Conservation (phyloP, 1,284 basidiomycete genomes). For the Ganoderma lingzhi region DNA sequence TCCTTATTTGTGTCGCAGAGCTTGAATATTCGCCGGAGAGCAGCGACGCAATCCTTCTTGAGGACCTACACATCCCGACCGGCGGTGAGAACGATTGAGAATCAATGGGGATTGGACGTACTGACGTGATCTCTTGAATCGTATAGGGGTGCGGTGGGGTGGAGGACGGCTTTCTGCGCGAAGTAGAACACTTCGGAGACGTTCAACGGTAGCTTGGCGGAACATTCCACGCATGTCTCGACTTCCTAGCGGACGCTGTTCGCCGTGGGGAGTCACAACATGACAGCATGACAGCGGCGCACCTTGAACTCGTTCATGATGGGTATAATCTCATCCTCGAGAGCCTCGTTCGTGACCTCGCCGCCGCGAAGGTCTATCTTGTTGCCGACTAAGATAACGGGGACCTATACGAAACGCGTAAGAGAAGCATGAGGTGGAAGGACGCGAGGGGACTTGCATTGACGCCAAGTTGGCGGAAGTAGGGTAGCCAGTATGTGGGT, state of each 20-base stretch:
- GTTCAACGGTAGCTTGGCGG: slow-evolving; percentile 89
- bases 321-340: slow-evolving; percentile 94
- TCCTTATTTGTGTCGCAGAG: slow-evolving; percentile 97
- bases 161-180: slow-evolving; percentile 97
- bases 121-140: slow-evolving; percentile 94
- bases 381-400: slow-evolving; percentile 97
- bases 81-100: slow-evolving; percentile 14
- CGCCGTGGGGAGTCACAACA: slow-evolving; percentile 11
- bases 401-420: slow-evolving; percentile 64
- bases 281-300: slow-evolving; percentile 27
- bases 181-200: slow-evolving; percentile 99
- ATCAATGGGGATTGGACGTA: slow-evolving; percentile 18
- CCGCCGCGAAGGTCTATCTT: slow-evolving; percentile 97
- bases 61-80: slow-evolving; percentile 64
- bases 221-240: slow-evolving; percentile 98
- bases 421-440: slow-evolving; percentile 14
- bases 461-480: slow-evolving; percentile 94
- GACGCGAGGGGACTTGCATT: slow-evolving; percentile 63
- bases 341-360: slow-evolving; percentile 91
- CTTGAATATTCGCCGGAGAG: slow-evolving; percentile 94
- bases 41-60: slow-evolving; percentile 92
- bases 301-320: slow-evolving; percentile 99
- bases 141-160: slow-evolving; percentile 97
- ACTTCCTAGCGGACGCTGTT: slow-evolving; percentile 73
- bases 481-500: slow-evolving; percentile 98